Evolutionary conservation across 2,329 filamentous ascomycete genomes (phyloP).

Genomic region (Talaromyces sp.): DNA sequence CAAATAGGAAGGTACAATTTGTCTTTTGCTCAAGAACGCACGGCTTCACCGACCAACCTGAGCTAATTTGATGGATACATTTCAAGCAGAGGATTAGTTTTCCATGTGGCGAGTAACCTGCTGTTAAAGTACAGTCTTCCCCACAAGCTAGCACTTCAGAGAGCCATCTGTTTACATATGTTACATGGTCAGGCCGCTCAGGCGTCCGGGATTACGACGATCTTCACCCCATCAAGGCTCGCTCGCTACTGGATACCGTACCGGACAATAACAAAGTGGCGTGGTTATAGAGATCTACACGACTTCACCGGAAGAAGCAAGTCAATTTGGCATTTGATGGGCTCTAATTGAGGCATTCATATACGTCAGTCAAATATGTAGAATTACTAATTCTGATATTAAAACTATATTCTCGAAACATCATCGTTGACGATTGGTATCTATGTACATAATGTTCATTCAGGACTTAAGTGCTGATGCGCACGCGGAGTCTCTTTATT

Average conservation of each 20-base stretch:
- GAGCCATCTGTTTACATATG: background rate
- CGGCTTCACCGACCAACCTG: background rate
- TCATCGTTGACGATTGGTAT: background rate
- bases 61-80: background rate
- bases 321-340: background rate
- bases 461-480: background rate
- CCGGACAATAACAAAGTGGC: slow-evolving; percentile 5
- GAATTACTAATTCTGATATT: background rate
- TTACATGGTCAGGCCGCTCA: background rate
- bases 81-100: background rate
- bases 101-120: background rate
- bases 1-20: slow-evolving; percentile 2
- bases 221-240: slow-evolving; percentile 4
- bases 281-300: background rate
- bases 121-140: background rate
- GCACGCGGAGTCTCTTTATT: background rate
- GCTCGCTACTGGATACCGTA: slow-evolving; percentile 7
- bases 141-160: background rate
- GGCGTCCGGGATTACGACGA: background rate
- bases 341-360: background rate
- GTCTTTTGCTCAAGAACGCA: background rate
- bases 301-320: slow-evolving; percentile 3
- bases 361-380: background rate
- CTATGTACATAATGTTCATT: background rate
- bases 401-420: background rate